phyloP scores from a whole-genome alignment of 768 basidiomycete genomes.

The Roridomyces roridus region DNA sequence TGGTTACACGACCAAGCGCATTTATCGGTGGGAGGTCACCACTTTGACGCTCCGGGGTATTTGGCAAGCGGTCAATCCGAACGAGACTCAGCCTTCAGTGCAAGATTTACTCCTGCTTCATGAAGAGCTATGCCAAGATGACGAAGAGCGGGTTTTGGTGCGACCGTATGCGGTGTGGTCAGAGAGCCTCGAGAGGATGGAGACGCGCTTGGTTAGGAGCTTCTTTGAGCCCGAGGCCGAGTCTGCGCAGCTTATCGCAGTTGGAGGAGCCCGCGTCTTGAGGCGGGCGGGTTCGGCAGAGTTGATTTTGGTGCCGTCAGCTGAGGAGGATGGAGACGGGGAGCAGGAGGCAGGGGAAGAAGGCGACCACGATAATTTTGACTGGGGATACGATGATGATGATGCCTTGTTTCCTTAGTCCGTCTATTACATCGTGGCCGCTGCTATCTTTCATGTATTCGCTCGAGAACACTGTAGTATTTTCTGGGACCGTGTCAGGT shows the following conservation, averaged over 20 bases:
- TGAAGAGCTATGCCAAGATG: not conserved
- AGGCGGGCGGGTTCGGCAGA: not conserved
- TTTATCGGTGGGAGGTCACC: not conserved
- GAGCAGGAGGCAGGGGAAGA: too few species aligned
- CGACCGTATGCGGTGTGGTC: slow-evolving; percentile 5
- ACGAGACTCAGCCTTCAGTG: slow-evolving; percentile 4
- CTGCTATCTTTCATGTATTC: too few species aligned
- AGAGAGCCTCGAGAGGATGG: not conserved
- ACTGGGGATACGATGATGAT: too few species aligned
- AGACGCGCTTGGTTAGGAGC: slow-evolving; percentile 3
- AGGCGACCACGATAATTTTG: too few species aligned
- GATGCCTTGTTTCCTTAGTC: too few species aligned
- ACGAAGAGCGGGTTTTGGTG: not conserved
- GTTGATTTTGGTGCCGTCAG: not conserved
- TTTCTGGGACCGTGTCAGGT: too few species aligned
- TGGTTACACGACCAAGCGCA: not conserved
- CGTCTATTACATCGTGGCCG: too few species aligned
- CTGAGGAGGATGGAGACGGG: too few species aligned
- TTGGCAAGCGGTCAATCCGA: slow-evolving; percentile 5
- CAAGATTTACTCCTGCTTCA: not conserved
- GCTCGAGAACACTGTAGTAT: too few species aligned
- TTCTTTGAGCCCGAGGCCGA: slow-evolving; percentile 5
- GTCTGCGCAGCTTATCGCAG: not conserved
- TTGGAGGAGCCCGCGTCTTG: slow-evolving; percentile 16
- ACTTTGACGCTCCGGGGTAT: slow-evolving; percentile 13